Base-by-base conservation (phyloP, 1,139 yeast species). In the Hanseniaspora sp. region DNA sequence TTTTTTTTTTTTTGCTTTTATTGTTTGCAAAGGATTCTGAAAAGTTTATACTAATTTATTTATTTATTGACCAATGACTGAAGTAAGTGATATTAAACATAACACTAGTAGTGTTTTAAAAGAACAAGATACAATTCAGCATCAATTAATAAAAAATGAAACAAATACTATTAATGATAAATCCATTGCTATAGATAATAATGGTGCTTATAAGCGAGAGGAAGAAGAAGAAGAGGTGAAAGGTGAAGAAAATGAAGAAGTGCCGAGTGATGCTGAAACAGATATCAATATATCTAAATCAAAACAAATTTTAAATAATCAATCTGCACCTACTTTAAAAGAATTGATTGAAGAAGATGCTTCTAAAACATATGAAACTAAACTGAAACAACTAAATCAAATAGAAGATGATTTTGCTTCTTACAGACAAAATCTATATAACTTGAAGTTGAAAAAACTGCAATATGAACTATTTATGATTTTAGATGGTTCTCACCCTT, bases 401-500 rank as follows among this genome's bases (percentile, higher is more conserved):
- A 86, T 92, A 57, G 98, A 92, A 65, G 73, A 82, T 46, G 83
- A 83, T 56, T 92, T 90, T 73, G 96, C 97, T 3, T 75, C 78
- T 59, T 73, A 90, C 57, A 79, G 96, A 59, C 97, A 92, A 67
- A 77, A 77, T 65, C 69, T 84, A 44, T 84, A 80, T 63, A 84
- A 81, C 58, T 86, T 83, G 66, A 88, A 86, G 66, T 72, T 88
- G 66, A 74, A 77, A 51, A 77, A 86, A 58, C 74, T 85, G 58
- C 87, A 86, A 61, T 83, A 85, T 47, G 97, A 92, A 67, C 72
- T 90, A 58, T 86, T 84, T 62, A 78, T 90, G 74, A 90, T 97
- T 69, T 72, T 83, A 37, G 86, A 83, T 61, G 96, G 96, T 7
- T 79, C 90, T 28, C 98, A 92, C 66, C 97, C 97, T 0, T 96